These are phyloP conservation scores for Sesbania bispinosa DNA, from an alignment of 306 rosid species.

Conservation along the genomic window DNA sequence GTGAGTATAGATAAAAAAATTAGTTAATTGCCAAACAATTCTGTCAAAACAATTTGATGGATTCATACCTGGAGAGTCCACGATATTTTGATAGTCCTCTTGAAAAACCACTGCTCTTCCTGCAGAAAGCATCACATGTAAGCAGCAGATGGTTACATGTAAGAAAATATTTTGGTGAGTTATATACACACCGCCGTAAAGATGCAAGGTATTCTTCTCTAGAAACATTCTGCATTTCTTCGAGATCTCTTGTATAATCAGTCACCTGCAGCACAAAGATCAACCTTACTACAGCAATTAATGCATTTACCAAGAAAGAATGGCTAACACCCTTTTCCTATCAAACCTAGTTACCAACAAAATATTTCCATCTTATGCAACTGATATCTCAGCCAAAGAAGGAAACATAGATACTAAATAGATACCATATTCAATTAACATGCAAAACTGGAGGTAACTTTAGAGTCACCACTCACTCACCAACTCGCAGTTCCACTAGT, in stretches of 20 bases:
- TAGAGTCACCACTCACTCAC: too few relatives aligned
- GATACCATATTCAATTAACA: too few relatives aligned
- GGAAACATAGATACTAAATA: neutral
- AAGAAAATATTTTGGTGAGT: constrained; percentile 14
- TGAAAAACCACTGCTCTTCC: constrained; percentile 99
- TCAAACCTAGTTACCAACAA: constrained; percentile 4
- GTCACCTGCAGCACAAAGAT: constrained; percentile 65
- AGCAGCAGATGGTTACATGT: constrained; percentile 21
- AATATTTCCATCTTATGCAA: constrained; percentile 4
- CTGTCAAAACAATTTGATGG: constrained; percentile 7
- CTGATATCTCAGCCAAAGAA: constrained; percentile 10
- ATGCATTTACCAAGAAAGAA: neutral
- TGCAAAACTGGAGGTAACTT: too few relatives aligned
- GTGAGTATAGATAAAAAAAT: neutral
- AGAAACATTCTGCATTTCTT: constrained; percentile 91
- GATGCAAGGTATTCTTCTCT: constrained; percentile 99
- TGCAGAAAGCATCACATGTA: constrained; percentile 43
- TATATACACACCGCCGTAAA: constrained; percentile 62
- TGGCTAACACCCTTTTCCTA: neutral
- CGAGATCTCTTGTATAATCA: constrained; percentile 95
- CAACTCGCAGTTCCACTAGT: too few relatives aligned
- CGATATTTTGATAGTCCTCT: constrained; percentile 95
- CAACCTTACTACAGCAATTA: constrained; percentile 23
- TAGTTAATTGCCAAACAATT: neutral
- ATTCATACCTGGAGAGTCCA: constrained; percentile 79